Percentiles rank a stretch among this genome's conserved stretches.
Evolutionary conservation across 805 yeast species (phyloP).

Genomic region (Metschnikowia shivogae): DNA sequence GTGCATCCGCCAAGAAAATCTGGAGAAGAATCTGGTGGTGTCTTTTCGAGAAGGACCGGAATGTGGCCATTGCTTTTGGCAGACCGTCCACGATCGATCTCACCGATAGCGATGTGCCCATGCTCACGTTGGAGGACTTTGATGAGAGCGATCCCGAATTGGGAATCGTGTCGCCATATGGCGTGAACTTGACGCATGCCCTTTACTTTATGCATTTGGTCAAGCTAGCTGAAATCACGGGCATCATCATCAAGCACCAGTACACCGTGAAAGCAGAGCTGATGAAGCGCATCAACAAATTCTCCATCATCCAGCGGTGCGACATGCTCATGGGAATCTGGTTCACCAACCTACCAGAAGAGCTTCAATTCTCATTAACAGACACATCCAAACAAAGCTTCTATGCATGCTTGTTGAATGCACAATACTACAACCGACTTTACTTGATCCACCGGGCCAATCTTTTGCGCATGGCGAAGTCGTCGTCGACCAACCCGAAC

Average conservation of each 20-base stretch:
- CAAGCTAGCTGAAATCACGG: constrained; percentile 66
- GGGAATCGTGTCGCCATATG: constrained; percentile 37
- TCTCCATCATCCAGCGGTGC: constrained; percentile 55
- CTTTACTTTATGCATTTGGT: constrained; percentile 59
- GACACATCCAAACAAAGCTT: constrained; percentile 52
- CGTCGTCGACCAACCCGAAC: constrained; percentile 36
- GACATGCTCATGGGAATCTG: constrained; percentile 75
- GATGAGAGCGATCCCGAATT: constrained; percentile 45
- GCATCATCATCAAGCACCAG: constrained; percentile 64
- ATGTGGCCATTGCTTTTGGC: constrained; percentile 69
- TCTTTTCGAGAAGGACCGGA: constrained; percentile 64
- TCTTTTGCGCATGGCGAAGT: constrained; percentile 47
- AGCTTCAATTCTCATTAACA: constrained; percentile 57
- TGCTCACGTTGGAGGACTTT: constrained; percentile 64
- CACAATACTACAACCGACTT: constrained; percentile 70
- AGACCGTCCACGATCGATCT: constrained; percentile 65
- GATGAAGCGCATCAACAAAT: constrained; percentile 40
- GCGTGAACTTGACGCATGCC: constrained; percentile 46
- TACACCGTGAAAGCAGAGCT: constrained; percentile 65
- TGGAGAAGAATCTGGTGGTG: constrained; percentile 79
- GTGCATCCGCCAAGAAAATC: constrained; percentile 40
- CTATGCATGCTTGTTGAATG: constrained; percentile 54
- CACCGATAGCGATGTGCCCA: constrained; percentile 74
- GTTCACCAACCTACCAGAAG: constrained; percentile 64
- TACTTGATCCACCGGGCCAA: constrained; percentile 70